Evolutionary conservation across 495 filamentous ascomycete species (phyloP), one percentile per base, ranked within the genome.

Genomic region (Geoglossum glabrum): DNA sequence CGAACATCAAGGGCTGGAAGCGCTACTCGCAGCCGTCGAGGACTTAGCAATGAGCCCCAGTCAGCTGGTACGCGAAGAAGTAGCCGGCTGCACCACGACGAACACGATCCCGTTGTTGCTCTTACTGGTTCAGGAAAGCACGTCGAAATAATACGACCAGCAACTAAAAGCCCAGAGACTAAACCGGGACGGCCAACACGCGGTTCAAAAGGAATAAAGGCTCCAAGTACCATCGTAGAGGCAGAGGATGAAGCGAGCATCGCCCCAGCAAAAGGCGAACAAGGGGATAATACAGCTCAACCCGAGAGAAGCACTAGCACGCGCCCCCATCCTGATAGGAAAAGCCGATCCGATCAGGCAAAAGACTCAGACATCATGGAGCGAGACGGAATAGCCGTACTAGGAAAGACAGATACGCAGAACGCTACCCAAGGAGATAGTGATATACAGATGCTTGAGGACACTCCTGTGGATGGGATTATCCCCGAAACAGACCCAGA

Each of bases 41-140:
- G 56, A 23, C 30, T 23, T n/a, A 67, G 8, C 66, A 62, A 61
- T 55, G 65, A 64, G 23, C 65, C 67, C 8, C 60, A 58, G 4
- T 51, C 60, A 47, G 61, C 60, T n/a, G 65, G 59, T 15, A 73
- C 72, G 15, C 71, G 79, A 54, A 73, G 79, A 57, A 79, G 72
- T 36, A 82, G 80, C 60, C 78, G 81, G 19, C 74, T 77, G 7
- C 77, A 73, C 21, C 77, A 79, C 46, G 79, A 78, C 57, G 70
- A 76, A 9, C 73, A 75, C 5, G 78, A 79, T 40, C 76, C 82
- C 17, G 74, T 84, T 15, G 70, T 82, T 45, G 80, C 75, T 19
- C 71, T 94, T 33, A 82, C 86, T 0, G 82, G 81, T 63, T 93
- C 87, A 1, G 88, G 88, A 13, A 79, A 75, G 63, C 86, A 93